These are phyloP conservation scores for Pascua sp. DNA, from an alignment of 1,284 basidiomycete genomes.

Conservation along the genomic window DNA sequence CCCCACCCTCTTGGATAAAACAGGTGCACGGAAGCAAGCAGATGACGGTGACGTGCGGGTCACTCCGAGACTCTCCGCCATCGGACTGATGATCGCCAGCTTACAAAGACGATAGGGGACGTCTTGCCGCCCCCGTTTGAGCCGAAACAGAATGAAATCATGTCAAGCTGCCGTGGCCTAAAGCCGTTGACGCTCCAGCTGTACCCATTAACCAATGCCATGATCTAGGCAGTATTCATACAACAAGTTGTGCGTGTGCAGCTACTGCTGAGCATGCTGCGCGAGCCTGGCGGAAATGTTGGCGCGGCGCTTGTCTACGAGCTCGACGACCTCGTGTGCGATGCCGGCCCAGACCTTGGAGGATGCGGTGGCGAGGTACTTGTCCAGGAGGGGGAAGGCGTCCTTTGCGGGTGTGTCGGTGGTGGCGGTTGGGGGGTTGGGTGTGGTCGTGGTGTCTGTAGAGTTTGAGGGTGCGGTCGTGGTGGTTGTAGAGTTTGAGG, in stretches of 20 bases:
- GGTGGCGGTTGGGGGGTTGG: not conserved
- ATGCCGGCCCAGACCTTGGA: constrained; percentile 47
- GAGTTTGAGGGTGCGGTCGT: constrained; percentile 3
- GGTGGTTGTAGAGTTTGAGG: not conserved
- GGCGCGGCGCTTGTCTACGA: constrained; percentile 20
- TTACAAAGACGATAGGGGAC: no score
- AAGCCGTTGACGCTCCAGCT: no score
- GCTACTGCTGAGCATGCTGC: not conserved
- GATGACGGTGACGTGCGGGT: no score
- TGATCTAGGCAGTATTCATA: not conserved
- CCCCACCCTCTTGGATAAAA: no score
- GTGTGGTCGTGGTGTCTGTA: not conserved
- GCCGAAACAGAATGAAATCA: no score
- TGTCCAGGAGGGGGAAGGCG: constrained; percentile 45
- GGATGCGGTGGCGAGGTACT: constrained; percentile 48
- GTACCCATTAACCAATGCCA: not conserved
- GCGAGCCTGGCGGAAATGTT: constrained; percentile 11
- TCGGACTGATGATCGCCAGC: no score
- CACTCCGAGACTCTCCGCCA: no score
- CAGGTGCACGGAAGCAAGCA: no score
- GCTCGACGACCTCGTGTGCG: constrained; percentile 31
- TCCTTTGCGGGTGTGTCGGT: constrained; percentile 8
- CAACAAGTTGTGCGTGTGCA: not conserved
- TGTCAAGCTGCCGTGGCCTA: no score
- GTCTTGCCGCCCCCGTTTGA: no score